Base-by-base conservation (phyloP, 2,329 filamentous ascomycete genomes). In the Talaromyces islandicus region DNA sequence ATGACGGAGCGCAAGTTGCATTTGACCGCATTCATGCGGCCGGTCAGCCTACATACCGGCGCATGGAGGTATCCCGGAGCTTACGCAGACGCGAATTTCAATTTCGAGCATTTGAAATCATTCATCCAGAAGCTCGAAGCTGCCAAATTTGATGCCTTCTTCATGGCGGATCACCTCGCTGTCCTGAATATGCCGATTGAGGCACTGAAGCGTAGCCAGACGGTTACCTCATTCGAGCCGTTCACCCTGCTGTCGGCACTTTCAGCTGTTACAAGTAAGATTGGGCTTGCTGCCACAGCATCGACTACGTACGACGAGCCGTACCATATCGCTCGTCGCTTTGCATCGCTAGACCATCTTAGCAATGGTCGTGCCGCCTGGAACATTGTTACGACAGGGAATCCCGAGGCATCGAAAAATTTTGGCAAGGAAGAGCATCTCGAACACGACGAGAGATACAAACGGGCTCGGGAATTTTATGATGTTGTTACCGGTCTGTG, bases 21-120 rank as follows among this genome's bases (percentile, higher is more conserved):
- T 63, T 75, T 85, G 4, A 84, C 83, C 2, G 83, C 82, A 0
- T 85, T 85, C 62, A 85, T 85, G 82, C 79, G 83, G 19, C 83
- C 82, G 0, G 81, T 85, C 1, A 81, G 77, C 52, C 70, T 84
- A 10, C 82, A 85, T 63, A 82, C 80, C 2, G 81, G 83, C 32
- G 81, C 81, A 63, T 84, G 82, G 82, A 75, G 82, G 6, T 84
- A 84, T 63, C 82, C 82, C 0, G 80, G 79, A 3, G 71, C 82
- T 0, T 82, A 81, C 59, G 74, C 82, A 0, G 82, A 85, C 59
- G 82, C 82, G 57, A 85, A 85, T 71, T 84, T 85, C 77, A 83
- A 83, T 63, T 75, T 84, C 14, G 69, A 72, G 21, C 81, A 85
- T 63, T 70, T 85, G 5, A 80, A 78, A 53, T 74, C 75, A 0